Conservation (phyloP, 495 filamentous ascomycete species). For the Hypomontagnella submonticulosa region DNA sequence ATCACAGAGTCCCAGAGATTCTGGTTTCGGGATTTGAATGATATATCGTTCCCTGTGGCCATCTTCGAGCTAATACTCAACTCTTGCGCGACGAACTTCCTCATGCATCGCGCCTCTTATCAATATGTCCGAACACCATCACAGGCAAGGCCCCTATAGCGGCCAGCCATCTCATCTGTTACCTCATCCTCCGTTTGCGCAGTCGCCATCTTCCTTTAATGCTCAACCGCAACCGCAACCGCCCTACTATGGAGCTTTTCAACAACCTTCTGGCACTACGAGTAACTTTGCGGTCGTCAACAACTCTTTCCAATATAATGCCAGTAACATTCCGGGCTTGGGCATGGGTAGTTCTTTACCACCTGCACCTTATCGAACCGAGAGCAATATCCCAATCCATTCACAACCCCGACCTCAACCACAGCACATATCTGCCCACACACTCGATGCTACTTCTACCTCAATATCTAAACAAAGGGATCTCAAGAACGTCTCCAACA, state of each 20-base stretch:
- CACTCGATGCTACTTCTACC: slow-evolving; percentile 2
- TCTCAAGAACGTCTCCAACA: background rate
- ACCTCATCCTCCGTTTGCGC: slow-evolving; percentile 30
- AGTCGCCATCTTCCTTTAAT: slow-evolving; percentile 34
- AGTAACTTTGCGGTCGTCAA: slow-evolving; percentile 45
- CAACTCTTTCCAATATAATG: slow-evolving; percentile 54
- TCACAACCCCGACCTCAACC: slow-evolving; percentile 30
- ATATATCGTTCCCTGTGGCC: background rate
- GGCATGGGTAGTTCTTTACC: slow-evolving; percentile 44
- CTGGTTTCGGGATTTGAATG: background rate
- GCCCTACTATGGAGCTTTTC: slow-evolving; percentile 38
- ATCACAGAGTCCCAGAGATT: background rate
- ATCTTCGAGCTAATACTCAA: background rate
- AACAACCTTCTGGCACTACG: slow-evolving; percentile 16
- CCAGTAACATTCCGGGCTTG: slow-evolving; percentile 56
- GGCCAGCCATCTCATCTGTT: slow-evolving; percentile 45
- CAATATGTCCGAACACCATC: slow-evolving; percentile 54
- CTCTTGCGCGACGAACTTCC: slow-evolving; percentile 8
- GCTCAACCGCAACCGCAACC: slow-evolving; percentile 32
- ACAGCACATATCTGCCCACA: slow-evolving; percentile 8
- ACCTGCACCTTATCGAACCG: slow-evolving; percentile 8
- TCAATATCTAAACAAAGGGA: slow-evolving; percentile 14
- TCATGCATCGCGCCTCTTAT: slow-evolving; percentile 29
- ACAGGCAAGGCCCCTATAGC: slow-evolving; percentile 49
- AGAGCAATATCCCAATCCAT: slow-evolving; percentile 3